Evolutionary conservation across 495 filamentous ascomycete genomes (phyloP).

Genomic region (Astrothelium subdiscretum): DNA sequence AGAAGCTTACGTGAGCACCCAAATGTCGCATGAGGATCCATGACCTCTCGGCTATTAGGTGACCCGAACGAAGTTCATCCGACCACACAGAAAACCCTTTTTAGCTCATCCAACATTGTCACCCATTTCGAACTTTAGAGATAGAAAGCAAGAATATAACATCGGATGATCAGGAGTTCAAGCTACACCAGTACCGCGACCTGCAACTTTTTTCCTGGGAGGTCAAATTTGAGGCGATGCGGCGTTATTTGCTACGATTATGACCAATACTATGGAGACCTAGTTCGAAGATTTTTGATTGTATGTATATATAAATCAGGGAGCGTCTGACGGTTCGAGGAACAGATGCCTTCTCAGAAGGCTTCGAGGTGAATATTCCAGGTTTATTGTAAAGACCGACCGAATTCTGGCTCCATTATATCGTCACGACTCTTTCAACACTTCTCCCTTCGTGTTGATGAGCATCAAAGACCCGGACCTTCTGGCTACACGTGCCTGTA

Average conservation of each 20-base stretch:
- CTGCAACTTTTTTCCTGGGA: neutral
- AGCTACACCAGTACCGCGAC: neutral
- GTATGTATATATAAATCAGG: neutral
- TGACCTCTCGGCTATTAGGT: no score
- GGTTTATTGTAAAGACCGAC: neutral
- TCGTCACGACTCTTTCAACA: neutral
- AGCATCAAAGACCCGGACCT: neutral
- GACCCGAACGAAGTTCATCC: no score
- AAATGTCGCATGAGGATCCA: no score
- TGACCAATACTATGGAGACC: neutral
- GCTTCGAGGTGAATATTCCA: neutral
- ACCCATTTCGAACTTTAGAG: neutral
- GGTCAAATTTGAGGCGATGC: neutral
- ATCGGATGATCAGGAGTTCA: neutral
- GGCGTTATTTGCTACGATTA: neutral
- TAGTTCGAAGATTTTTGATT: neutral
- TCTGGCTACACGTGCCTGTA: neutral
- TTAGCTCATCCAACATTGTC: no score
- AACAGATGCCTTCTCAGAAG: neutral
- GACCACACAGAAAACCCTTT: no score
- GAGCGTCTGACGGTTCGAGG: neutral
- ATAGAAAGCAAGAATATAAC: neutral
- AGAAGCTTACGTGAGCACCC: no score
- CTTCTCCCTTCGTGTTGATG: neutral
- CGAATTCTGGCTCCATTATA: neutral